Conservation (phyloP, 805 yeast genomes). For the Geotrichum ghanense region DNA sequence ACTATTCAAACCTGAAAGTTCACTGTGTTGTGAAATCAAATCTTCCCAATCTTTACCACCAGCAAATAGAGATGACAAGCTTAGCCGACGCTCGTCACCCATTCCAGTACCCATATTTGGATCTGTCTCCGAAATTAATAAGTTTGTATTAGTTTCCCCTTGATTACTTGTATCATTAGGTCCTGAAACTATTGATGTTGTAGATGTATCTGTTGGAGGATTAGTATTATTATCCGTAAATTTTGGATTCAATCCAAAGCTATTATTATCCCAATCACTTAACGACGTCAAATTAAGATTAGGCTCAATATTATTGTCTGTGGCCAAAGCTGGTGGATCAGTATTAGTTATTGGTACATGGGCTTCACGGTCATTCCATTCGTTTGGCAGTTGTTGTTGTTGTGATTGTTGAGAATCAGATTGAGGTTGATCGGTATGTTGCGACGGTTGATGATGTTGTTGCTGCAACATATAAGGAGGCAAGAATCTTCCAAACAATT, state of each 20-base stretch:
- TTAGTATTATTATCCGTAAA: neutral
- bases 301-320: neutral
- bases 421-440: neutral
- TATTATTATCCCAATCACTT: neutral
- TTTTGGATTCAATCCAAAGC: neutral
- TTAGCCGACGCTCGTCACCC: neutral
- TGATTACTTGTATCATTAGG: too few species aligned
- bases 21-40: slow-evolving; percentile 8
- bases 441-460: neutral
- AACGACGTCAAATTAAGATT: neutral
- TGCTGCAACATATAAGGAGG: slow-evolving; percentile 68
- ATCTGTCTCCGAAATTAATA: neutral
- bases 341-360: too few species aligned
- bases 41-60: slow-evolving; percentile 11
- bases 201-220: too few species aligned
- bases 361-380: too few species aligned
- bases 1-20: slow-evolving; percentile 4
- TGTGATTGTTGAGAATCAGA: slow-evolving; percentile 4
- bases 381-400: slow-evolving; percentile 3
- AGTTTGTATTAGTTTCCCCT: too few species aligned
- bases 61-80: slow-evolving; percentile 5
- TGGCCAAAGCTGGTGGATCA: too few species aligned
- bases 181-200: too few species aligned
- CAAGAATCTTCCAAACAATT: slow-evolving; percentile 68
- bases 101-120: neutral